phyloP scores from a whole-genome alignment of 2,329 filamentous ascomycete genomes.

The Claviceps cyperi region DNA sequence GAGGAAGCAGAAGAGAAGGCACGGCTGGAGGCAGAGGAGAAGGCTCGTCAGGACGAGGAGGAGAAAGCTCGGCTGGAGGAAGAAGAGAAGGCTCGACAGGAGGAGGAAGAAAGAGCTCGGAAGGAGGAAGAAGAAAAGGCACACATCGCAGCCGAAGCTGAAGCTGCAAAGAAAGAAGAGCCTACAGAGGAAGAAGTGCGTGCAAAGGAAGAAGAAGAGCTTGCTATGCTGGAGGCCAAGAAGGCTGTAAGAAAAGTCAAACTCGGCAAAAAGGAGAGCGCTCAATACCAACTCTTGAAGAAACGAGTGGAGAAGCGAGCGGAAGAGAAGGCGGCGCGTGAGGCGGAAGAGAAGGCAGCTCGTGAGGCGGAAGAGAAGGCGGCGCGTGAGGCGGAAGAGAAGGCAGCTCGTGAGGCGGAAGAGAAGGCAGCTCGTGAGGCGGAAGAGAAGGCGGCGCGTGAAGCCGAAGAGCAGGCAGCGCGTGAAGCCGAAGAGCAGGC shows the following conservation, averaged over 20 bases:
- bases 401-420: constrained; percentile 23
- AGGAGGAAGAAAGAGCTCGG: too few relatives aligned
- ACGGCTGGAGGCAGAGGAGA: constrained; percentile 15
- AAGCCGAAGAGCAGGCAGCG: constrained; percentile 20
- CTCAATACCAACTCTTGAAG: constrained; percentile 25
- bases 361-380: constrained; percentile 15
- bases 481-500: constrained; percentile 12
- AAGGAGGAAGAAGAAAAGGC: too few relatives aligned
- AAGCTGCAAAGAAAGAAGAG: too few relatives aligned
- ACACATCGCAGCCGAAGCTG: too few relatives aligned
- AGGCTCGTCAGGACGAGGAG: constrained; percentile 15
- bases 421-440: constrained; percentile 9
- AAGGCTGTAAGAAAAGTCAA: constrained; percentile 33
- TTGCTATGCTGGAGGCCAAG: constrained; percentile 29
- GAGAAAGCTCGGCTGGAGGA: constrained; percentile 11
- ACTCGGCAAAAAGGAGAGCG: constrained; percentile 29
- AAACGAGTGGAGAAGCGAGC: constrained; percentile 21
- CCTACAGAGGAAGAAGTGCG: too few relatives aligned
- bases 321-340: constrained; percentile 16
- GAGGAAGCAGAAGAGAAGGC: constrained; percentile 17
- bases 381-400: constrained; percentile 26
- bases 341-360: constrained; percentile 11
- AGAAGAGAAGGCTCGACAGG: constrained; percentile 2
- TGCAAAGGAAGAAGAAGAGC: constrained; percentile 22
- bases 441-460: constrained; percentile 12